These are phyloP conservation scores for Chytriomyces hyalinus DNA, from an alignment of 192 early-diverging fungal genomes.

Conservation along the genomic window DNA sequence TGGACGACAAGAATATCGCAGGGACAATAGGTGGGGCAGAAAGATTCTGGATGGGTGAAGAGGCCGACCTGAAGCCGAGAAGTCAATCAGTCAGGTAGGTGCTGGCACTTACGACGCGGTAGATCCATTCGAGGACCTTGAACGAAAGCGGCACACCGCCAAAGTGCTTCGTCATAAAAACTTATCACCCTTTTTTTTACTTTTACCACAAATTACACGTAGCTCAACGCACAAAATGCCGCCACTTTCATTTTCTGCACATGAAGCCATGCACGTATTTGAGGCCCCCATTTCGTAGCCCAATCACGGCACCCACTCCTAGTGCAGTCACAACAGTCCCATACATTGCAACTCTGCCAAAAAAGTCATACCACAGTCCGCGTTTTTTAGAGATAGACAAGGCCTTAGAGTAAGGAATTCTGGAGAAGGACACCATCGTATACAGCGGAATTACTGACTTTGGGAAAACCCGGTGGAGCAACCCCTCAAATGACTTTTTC, in stretches of 20 bases:
- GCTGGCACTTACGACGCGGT: constrained; percentile 38
- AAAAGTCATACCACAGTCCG: constrained; percentile 27
- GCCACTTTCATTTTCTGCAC: background rate
- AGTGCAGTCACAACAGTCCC: background rate
- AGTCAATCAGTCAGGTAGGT: too few species aligned
- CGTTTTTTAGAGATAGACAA: constrained; percentile 41
- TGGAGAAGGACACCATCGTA: constrained; percentile 95
- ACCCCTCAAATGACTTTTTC: constrained; percentile 80
- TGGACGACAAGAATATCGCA: too few species aligned
- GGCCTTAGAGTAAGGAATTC: constrained; percentile 80
- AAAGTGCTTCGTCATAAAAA: constrained; percentile 41
- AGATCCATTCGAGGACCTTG: constrained; percentile 53
- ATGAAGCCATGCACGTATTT: constrained; percentile 20
- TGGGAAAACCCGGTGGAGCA: constrained; percentile 77
- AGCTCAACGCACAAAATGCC: too few species aligned
- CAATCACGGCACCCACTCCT: background rate
- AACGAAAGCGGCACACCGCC: constrained; percentile 49
- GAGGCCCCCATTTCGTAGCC: constrained; percentile 11
- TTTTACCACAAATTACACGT: too few species aligned
- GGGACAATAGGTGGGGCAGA: too few species aligned
- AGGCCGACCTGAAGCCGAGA: too few species aligned
- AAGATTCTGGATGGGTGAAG: too few species aligned
- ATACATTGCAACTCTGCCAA: constrained; percentile 7
- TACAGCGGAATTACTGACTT: constrained; percentile 77
- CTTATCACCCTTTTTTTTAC: background rate